These are phyloP conservation scores for Daedalea quercina DNA, from an alignment of 768 basidiomycete species.

Conservation along the genomic window DNA sequence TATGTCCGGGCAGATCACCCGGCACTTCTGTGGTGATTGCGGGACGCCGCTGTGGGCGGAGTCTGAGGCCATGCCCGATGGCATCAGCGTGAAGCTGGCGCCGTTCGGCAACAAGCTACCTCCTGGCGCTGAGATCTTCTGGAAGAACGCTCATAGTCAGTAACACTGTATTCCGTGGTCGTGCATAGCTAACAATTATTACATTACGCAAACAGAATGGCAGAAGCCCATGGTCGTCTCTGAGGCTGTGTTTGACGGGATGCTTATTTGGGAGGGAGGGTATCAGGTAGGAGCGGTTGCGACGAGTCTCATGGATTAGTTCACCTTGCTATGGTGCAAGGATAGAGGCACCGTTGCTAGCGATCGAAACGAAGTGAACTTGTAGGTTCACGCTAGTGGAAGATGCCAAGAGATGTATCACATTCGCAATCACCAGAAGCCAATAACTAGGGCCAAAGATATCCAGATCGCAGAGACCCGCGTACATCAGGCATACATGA, in stretches of 20 bases:
- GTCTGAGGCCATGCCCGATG: neutral
- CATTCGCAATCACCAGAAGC: too few species aligned
- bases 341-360: too few species aligned
- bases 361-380: too few species aligned
- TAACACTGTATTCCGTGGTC: neutral
- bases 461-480: too few species aligned
- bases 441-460: too few species aligned
- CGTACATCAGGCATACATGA: constrained; percentile 6
- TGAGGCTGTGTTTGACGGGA: neutral
- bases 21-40: neutral
- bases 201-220: neutral
- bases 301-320: too few species aligned
- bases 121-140: neutral
- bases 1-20: neutral
- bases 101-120: neutral
- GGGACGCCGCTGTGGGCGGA: neutral
- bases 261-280: too few species aligned
- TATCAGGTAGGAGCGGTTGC: too few species aligned
- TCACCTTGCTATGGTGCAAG: too few species aligned
- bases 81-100: neutral
- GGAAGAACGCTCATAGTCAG: neutral
- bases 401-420: too few species aligned
- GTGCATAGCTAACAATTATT: neutral
- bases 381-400: too few species aligned
- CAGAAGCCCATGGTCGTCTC: neutral